These are phyloP conservation scores for Jatropha multifida DNA, from an alignment of 441 rosid genomes.

Conservation along the genomic window DNA sequence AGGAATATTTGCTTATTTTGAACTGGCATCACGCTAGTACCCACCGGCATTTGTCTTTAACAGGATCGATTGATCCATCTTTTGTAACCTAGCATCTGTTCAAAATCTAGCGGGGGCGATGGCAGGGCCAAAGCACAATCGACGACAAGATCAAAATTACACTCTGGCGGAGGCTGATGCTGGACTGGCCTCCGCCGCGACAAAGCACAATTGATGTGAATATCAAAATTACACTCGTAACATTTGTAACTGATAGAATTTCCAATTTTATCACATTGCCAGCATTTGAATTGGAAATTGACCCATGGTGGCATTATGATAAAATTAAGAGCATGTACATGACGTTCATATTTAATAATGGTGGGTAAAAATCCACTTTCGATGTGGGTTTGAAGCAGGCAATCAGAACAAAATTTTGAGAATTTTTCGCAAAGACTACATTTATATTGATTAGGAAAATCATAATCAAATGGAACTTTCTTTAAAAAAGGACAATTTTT, in stretches of 20 bases:
- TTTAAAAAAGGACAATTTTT: not conserved
- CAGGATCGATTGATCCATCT: no score
- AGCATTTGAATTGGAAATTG: not conserved
- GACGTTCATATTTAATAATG: not conserved
- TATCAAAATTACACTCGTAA: not conserved
- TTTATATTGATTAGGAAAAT: not conserved
- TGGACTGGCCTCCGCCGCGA: no score
- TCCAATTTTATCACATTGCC: not conserved
- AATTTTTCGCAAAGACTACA: not conserved
- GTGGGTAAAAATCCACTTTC: not conserved
- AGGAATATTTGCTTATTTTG: no score
- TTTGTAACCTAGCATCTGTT: no score
- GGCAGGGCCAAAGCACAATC: no score
- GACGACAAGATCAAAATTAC: no score
- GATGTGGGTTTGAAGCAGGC: not conserved
- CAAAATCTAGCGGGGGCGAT: no score
- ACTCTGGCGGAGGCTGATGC: no score
- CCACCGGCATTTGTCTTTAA: no score
- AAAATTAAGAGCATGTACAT: not conserved
- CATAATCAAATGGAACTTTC: not conserved
- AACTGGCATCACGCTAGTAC: no score
- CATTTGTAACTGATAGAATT: not conserved
- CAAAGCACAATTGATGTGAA: not conserved
- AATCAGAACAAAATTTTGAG: not conserved
- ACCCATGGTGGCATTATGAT: not conserved